A percentile compares a stretch with the other conserved stretches of the same genome.
Evolutionary conservation across 208 protist species (phyloP).

Genomic region (Angomonas deanei): DNA sequence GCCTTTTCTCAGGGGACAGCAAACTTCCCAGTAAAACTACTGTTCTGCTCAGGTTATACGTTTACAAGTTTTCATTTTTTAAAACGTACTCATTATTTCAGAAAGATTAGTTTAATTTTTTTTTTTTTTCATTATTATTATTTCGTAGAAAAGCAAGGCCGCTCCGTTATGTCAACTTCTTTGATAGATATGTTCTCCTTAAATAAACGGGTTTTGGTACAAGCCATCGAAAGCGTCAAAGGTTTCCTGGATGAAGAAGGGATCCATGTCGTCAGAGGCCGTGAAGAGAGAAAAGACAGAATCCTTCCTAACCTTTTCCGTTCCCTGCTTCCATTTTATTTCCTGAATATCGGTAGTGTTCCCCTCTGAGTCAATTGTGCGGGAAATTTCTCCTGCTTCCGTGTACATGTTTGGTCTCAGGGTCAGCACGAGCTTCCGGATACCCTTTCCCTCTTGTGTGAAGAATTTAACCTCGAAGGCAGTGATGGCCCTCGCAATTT

Average conservation of each 20-base stretch:
- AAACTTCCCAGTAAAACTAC: too few species aligned
- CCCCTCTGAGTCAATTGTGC: slow-evolving; percentile 42
- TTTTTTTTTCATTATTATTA: too few species aligned
- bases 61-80: too few species aligned
- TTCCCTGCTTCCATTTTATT: slow-evolving; percentile 75
- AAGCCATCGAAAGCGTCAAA: slow-evolving; percentile 60
- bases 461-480: slow-evolving; percentile 45
- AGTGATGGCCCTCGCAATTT: slow-evolving; percentile 65
- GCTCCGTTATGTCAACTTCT: too few species aligned
- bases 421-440: slow-evolving; percentile 39
- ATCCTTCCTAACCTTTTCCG: slow-evolving; percentile 47
- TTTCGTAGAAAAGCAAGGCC: too few species aligned
- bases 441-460: slow-evolving; percentile 30
- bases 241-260: slow-evolving; percentile 29
- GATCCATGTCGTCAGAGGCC: slow-evolving; percentile 11
- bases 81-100: too few species aligned
- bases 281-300: slow-evolving; percentile 79
- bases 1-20: too few species aligned
- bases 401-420: slow-evolving; percentile 71
- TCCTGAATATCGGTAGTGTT: slow-evolving; percentile 45
- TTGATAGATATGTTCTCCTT: neutral
- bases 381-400: slow-evolving; percentile 48
- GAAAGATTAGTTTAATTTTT: too few species aligned
- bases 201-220: slow-evolving; percentile 73
- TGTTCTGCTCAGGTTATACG: too few species aligned